Evolutionary conservation across 768 basidiomycete species (phyloP), one percentile per base, ranked within the genome.

Genomic region (Podaxis pistillaris): DNA sequence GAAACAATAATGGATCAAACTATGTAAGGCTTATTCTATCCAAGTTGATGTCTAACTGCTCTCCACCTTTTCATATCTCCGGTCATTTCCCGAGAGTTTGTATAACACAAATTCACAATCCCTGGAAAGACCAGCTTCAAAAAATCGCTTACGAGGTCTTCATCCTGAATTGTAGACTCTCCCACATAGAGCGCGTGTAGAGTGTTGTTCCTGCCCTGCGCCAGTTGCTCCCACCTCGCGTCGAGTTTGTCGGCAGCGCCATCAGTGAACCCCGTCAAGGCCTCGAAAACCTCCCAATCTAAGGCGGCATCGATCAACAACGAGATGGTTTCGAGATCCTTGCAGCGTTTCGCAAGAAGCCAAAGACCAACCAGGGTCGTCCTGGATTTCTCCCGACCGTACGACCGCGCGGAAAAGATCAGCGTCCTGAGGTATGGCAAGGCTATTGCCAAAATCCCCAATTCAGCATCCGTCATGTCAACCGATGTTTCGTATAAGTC

Each of bases 311-410:
- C 52, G 17, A 53, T 53, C 59, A 52, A 30, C 2, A 60, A 22
- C 36, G 49, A 50, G 13, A 60, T 15, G 8, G 37, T 28, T 17
- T 60, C 38, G 17, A 60, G 47, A 8, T 28, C 24, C 22, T 28
- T 60, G 24, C 58, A 60, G 13, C 33, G 22, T 40, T 51, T 60
- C 17, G 49, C 58, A 19, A 60, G 58, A 6, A 60, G 24, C 58
- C 58, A 60, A 3, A 60, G 58, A 33, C 49, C 58, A 40, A 51
- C 33, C 38, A 60, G 28, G 4, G 58, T 60, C 8, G 49, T 60
- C 5, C 58, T 60, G 13, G 58, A 60, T 9, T 52, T 51, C 47
- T 13, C 40, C 15, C 58, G 33, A 12, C 37, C 37, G 13, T 51
- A 26, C 22, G 22, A 15, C 8, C 26, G 49, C n/a, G 50, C 12